Conservation (phyloP, 768 basidiomycete genomes). For the Lactarius indigo region DNA sequence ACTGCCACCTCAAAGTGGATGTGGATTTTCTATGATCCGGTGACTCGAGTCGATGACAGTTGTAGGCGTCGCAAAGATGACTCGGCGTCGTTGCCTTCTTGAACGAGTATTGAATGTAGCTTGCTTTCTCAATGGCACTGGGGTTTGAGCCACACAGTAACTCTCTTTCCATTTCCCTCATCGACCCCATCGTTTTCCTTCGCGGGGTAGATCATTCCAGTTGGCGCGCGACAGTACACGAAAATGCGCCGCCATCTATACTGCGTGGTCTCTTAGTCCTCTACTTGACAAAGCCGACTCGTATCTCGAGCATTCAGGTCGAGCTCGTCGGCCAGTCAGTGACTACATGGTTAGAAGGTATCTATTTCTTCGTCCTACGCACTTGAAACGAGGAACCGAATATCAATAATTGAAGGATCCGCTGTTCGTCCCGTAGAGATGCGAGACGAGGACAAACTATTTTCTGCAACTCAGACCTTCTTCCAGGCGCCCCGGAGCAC, state of each 20-base stretch:
- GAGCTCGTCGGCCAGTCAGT: slow-evolving; percentile 67
- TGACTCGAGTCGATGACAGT: not conserved
- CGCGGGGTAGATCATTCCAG: slow-evolving; percentile 37
- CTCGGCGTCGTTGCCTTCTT: not conserved
- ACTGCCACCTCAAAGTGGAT: not conserved
- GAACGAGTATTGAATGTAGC: not conserved
- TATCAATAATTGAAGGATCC: slow-evolving; percentile 41
- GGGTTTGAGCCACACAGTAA: slow-evolving; percentile 26
- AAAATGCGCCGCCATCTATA: slow-evolving; percentile 48
- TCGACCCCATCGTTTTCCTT: slow-evolving; percentile 55
- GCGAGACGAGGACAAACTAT: slow-evolving; percentile 79
- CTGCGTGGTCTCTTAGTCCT: slow-evolving; percentile 65
- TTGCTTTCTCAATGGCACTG: not conserved
- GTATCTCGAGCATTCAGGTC: slow-evolving; percentile 81
- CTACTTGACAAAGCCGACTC: slow-evolving; percentile 68
- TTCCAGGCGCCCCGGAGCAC: slow-evolving; percentile 54
- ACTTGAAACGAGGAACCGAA: slow-evolving; percentile 35
- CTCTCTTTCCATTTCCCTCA: slow-evolving; percentile 42
- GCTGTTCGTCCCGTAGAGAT: slow-evolving; percentile 35
- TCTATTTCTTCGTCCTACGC: slow-evolving; percentile 15
- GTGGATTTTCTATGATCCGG: not conserved
- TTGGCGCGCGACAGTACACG: slow-evolving; percentile 28
- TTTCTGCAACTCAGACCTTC: slow-evolving; percentile 66
- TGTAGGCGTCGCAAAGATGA: not conserved
- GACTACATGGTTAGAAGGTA: slow-evolving; percentile 87